phyloP scores from a whole-genome alignment of 768 basidiomycete genomes.

The Mycena galericulata region DNA sequence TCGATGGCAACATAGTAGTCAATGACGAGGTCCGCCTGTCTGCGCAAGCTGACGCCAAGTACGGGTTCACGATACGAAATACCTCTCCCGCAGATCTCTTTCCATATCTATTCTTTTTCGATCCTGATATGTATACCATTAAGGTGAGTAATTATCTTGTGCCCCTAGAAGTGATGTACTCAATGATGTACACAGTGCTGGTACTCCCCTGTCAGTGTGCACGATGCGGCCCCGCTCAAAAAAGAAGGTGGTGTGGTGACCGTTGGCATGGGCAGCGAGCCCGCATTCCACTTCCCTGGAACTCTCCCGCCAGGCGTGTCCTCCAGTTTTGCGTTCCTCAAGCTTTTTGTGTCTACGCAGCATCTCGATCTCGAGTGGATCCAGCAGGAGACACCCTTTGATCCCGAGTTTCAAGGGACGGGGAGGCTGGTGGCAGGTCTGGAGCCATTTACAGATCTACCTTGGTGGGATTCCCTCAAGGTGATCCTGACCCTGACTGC shows the following conservation, averaged over 20 bases:
- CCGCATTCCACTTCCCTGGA: neutral
- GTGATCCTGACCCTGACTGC: neutral
- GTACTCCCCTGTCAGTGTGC: no score
- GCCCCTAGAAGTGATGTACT: no score
- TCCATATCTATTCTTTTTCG: constrained; percentile 15
- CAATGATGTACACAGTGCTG: no score
- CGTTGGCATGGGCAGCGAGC: neutral
- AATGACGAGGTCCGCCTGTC: neutral
- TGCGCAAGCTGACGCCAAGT: neutral
- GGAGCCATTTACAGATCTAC: neutral
- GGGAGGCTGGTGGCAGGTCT: neutral
- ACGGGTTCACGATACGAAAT: constrained; percentile 18
- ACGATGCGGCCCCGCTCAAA: no score
- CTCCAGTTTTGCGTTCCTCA: neutral
- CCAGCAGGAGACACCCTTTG: neutral
- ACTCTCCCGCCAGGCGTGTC: neutral
- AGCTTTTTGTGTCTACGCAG: neutral
- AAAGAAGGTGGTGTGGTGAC: neutral
- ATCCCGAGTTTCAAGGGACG: neutral
- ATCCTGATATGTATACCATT: neutral
- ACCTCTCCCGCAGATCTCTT: neutral
- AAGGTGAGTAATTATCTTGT: neutral
- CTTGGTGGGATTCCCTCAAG: neutral
- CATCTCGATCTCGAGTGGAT: neutral
- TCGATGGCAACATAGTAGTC: neutral